Base-by-base conservation (phyloP, 352 stramenopile genomes). In the Aphanomyces astaci region DNA sequence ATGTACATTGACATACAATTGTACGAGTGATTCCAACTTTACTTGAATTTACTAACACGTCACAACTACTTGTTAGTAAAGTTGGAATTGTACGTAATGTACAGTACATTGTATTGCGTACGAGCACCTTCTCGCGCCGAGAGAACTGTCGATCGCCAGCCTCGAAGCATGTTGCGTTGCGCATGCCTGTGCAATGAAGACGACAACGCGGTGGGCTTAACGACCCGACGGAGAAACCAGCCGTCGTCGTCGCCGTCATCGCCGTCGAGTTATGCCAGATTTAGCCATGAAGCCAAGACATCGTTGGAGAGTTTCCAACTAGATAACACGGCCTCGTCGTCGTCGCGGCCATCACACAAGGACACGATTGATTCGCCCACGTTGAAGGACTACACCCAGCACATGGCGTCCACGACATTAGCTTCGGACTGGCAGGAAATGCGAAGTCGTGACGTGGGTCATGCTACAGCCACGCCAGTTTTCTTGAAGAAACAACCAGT, bases 381-480 rank as follows among this genome's bases (percentile, higher is more conserved):
- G 48, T 24, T 30, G n/a, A 55, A 31, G 27, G 48, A 55, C 11
- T 55, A 55, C 48, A 31, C 10, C 10, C 48, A 55, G 48, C 48
- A 55, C 48, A 55, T 55, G 48, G 27, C 13, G 2, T 55, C 48
- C 48, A 31, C 48, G 48, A 55, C 48, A 22, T 22, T 55, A 15
- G 48, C 48, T 24, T 55, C 48, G 13, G 48, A 55, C 10, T 55
- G n/a, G 48, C 48, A 55, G 48, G 48, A 55, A 30, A 55, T 55
- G 27, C 48, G n/a, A 30, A 55, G 48, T 30, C 48, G 27, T 1
- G n/a, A 55, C 11, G 48, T 30, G 11, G 48, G 48, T 55, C 48
- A 31, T 55, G 48, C 48, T 30, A 55, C 48, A 55, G 27, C n/a
- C 10, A 24, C n/a, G 0, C 48, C 48, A 24, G 48, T 55, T n/a